A percentile compares a stretch with the other conserved stretches of the same genome.
Evolutionary conservation across 2,329 filamentous ascomycete genomes (phyloP).

Genomic region (Neofusicoccum parvum): DNA sequence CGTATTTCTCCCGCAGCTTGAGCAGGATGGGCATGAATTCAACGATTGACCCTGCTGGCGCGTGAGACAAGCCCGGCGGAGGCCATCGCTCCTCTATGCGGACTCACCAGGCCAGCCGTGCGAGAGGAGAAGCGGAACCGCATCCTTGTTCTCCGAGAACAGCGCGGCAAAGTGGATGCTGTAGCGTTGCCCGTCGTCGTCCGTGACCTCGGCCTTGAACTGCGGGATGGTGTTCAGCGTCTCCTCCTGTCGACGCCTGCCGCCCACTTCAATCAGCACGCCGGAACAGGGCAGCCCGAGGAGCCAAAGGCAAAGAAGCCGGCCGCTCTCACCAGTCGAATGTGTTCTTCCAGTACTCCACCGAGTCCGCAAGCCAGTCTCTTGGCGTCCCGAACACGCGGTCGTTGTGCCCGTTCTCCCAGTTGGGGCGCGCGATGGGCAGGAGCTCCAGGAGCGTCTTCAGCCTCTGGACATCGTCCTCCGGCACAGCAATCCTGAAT

Average conservation of each 20-base stretch:
- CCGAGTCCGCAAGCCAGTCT: conserved; percentile 34
- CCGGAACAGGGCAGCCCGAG: too few relatives aligned
- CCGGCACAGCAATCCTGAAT: conserved; percentile 15
- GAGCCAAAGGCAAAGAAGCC: neutral
- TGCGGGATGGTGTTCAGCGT: conserved; percentile 55
- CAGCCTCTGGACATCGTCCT: conserved; percentile 34
- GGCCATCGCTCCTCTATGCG: conserved; percentile 33
- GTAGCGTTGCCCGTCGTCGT: conserved; percentile 40
- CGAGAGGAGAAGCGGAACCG: conserved; percentile 54
- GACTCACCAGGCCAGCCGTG: conserved; percentile 53
- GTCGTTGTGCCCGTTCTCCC: conserved; percentile 27
- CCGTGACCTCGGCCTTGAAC: conserved; percentile 48
- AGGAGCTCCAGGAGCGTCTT: conserved; percentile 33
- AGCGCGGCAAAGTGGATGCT: conserved; percentile 58
- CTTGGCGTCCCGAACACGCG: conserved; percentile 35
- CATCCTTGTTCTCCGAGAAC: conserved; percentile 54
- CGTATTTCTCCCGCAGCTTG: conserved; percentile 51
- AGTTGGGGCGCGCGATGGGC: conserved; percentile 35
- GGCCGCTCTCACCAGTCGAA: conserved; percentile 34
- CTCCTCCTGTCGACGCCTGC: conserved; percentile 42
- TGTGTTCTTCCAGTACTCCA: conserved; percentile 33
- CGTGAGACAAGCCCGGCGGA: conserved; percentile 7
- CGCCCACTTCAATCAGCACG: neutral
- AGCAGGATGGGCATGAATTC: conserved; percentile 57
- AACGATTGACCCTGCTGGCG: conserved; percentile 44